Evolutionary conservation across 2,329 filamentous ascomycete species (phyloP), one percentile per base, ranked within the genome.

Genomic region (Emydomyces testavorans): DNA sequence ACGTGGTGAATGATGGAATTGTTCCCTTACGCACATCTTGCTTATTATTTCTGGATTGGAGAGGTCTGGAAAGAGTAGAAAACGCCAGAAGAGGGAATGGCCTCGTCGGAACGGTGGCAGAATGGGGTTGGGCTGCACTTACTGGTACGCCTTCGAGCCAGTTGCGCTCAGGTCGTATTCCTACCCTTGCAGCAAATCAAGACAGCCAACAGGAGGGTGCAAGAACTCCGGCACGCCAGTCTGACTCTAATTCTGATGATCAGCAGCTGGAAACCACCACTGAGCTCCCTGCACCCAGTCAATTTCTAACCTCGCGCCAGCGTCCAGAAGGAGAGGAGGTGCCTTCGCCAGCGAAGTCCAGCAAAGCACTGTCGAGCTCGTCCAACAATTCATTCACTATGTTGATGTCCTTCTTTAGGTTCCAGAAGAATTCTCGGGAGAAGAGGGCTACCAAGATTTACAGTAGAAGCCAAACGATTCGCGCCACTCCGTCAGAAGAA

Each of bases 1-100:
- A 96, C 59, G 89, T 96, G 10, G 90, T 96, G 56, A 96, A 96
- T 60, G 90, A 96, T 65, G 90, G 89, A 2, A 95, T 98, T 56
- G 92, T 98, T 3, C 92, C 92, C 2, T 70, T 98, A 28, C 80
- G 92, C 18, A 98, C 92, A 3, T 96, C 90, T 53, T 98, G 90
- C 64, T 71, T 98, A n/a, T 69, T 98, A 4, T 98, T 98, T 60
- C 71, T 98, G 1, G 92, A 98, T 62, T 98, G 92, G 92, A 84
- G 89, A 65, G 92, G 92, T 0, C 71, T 98, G 2, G 90, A 84
- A 4, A 82, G 87, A 32, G 92, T 98, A 1, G 88, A 96, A 56
- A 98, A 98, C 65, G 90, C 92, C 8, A 78, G 90, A 18, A 74
- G 92, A 62, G 90, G 94, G 62, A 94, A 89, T 52, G 90, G 90